These are phyloP conservation scores for Hypoxylon subgilvum DNA, from an alignment of 495 filamentous ascomycete species.

Conservation along the genomic window DNA sequence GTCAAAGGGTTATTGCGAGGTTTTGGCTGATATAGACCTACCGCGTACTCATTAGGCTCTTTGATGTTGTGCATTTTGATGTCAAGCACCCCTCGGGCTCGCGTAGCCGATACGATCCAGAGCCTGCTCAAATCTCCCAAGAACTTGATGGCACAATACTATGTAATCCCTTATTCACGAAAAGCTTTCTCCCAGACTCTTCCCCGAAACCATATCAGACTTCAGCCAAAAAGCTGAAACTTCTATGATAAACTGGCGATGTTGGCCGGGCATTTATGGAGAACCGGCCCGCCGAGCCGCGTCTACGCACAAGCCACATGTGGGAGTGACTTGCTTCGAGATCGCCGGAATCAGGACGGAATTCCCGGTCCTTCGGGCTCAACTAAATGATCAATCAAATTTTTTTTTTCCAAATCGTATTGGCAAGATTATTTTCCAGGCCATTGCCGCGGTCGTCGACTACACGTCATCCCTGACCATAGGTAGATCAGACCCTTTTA, in stretches of 20 bases:
- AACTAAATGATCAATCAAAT: conserved; percentile 12
- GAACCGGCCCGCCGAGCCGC: conserved; percentile 32
- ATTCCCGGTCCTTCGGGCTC: conserved; percentile 25
- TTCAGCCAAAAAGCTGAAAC: conserved; percentile 38
- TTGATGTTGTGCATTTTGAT: conserved; percentile 33
- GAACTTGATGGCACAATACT: not conserved
- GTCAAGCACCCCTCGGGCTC: conserved; percentile 11
- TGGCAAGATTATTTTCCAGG: conserved; percentile 9
- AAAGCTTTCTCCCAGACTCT: conserved; percentile 5
- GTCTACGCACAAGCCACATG: conserved; percentile 13
- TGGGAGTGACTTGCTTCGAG: not conserved
- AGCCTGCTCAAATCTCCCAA: conserved; percentile 16
- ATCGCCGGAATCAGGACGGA: conserved; percentile 24
- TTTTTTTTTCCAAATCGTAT: conserved; percentile 6
- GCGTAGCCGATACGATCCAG: conserved; percentile 18
- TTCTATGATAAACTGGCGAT: conserved; percentile 18
- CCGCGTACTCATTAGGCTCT: conserved; percentile 31
- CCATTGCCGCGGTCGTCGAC: conserved; percentile 17
- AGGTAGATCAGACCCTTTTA: conserved; percentile 2
- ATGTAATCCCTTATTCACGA: conserved; percentile 8
- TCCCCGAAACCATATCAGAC: conserved; percentile 15
- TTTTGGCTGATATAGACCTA: conserved; percentile 33
- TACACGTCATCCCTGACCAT: conserved; percentile 16
- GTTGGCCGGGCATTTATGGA: conserved; percentile 34
- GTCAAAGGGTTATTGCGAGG: conserved; percentile 25